Base-by-base conservation (phyloP, 2,329 filamentous ascomycete species). In the Colletotrichum echinochloae region DNA sequence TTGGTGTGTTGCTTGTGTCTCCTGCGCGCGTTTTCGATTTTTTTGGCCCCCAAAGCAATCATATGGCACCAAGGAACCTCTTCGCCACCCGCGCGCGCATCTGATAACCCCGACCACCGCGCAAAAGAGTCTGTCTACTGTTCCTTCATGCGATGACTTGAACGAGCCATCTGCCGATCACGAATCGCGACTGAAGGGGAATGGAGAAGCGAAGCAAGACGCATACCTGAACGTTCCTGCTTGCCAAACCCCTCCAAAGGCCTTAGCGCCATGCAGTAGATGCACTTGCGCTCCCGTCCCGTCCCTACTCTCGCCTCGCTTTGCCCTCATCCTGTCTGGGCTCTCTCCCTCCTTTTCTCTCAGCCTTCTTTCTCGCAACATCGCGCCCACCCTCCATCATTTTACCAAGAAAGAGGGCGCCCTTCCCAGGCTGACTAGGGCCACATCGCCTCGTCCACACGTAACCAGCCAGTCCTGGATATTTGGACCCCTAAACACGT, bases 231-330 rank as follows among this genome's bases (percentile, higher is more conserved):
- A 71, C 62, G 64, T 71, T 66, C 71, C 68, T 71, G 62, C 62
- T 72, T 71, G 65, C 54, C 66, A 41, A 56, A 41, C 18, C 56
- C 63, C 65, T 59, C 59, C 59, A 35, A 35, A 70, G 60, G 59
- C 66, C 60, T 65, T 71, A 72, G 67, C 67, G 71, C 66, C 70
- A 72, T 72, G 70, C 70, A 70, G 70, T 72, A 72, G 62, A 71
- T 48, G 70, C 70, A 70, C 70, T 66, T 72, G 62, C 61, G 70
- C 67, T 72, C 68, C 65, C 68, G 65, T 71, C 65, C 68, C 68
- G 65, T 71, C 64, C 67, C 61, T 60, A 49, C 54, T 56, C 55
- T 52, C 33, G 51, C 48, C 23, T 60, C 57, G 46, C 52, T 65
- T 48, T 23, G 49, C 52, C 49, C 60, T 59, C 37, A 18, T 64